Evolutionary conservation across 257 asterid species (phyloP).

Genomic region (Nicotiana sylvestris): DNA sequence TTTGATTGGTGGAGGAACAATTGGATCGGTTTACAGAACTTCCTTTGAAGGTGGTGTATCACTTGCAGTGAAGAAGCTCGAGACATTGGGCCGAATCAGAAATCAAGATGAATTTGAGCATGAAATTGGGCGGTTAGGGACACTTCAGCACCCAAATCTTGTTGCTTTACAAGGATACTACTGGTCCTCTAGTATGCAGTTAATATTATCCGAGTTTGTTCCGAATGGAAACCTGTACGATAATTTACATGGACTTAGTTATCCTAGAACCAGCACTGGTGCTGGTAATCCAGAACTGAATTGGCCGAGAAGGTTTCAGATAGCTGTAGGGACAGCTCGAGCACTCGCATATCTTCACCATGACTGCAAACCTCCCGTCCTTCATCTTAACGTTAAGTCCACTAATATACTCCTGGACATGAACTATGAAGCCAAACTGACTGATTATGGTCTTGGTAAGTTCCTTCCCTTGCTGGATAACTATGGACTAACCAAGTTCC

Average conservation of each 20-base stretch:
- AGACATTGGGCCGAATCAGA: slow-evolving; percentile 73
- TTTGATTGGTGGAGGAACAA: slow-evolving; percentile 80
- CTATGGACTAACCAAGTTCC: slow-evolving; percentile 52
- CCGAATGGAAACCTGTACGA: slow-evolving; percentile 71
- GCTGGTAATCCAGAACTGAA: slow-evolving; percentile 60
- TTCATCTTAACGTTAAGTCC: slow-evolving; percentile 83
- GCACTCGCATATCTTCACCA: slow-evolving; percentile 86
- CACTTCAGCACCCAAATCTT: slow-evolving; percentile 63
- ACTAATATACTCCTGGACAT: slow-evolving; percentile 64
- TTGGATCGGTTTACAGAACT: slow-evolving; percentile 77
- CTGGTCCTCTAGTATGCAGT: slow-evolving; percentile 85
- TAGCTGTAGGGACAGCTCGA: slow-evolving; percentile 77
- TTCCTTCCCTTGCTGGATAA: slow-evolving; percentile 57
- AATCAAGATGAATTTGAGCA: slow-evolving; percentile 89
- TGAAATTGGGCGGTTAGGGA: slow-evolving; percentile 70
- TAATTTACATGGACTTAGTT: slow-evolving; percentile 58
- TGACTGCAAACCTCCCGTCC: slow-evolving; percentile 84
- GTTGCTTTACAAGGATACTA: slow-evolving; percentile 77
- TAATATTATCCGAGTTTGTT: slow-evolving; percentile 63
- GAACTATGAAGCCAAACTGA: slow-evolving; percentile 49
- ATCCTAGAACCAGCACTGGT: slow-evolving; percentile 64
- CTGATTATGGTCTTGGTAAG: slow-evolving; percentile 74
- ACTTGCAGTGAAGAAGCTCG: slow-evolving; percentile 84
- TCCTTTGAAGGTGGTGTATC: slow-evolving; percentile 70
- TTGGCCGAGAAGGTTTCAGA: slow-evolving; percentile 72